phyloP scores from a whole-genome alignment of 305 asterid genomes.

The Fraxinus floribunda region DNA sequence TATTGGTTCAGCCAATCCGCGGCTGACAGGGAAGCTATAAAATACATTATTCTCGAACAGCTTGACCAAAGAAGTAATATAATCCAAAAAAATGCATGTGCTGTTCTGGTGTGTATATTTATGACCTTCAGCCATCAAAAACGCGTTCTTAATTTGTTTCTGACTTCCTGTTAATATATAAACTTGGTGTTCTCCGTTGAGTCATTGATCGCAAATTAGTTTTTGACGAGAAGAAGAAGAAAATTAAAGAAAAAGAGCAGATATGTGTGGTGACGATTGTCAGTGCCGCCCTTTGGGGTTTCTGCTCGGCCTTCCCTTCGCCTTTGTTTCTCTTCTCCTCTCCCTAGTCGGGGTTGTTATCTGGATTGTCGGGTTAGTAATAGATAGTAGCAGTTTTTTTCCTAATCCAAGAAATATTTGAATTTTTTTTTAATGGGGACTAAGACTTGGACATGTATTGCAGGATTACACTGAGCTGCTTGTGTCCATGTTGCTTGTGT shows the following conservation, averaged over 20 bases:
- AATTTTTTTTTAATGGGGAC: neutral
- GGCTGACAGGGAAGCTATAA: neutral
- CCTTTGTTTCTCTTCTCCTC: conserved; percentile 58
- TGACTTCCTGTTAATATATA: neutral
- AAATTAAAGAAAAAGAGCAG: neutral
- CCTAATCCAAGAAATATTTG: neutral
- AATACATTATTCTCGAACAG: neutral
- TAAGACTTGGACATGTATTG: conserved; percentile 5
- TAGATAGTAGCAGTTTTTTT: neutral
- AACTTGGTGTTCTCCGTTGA: neutral
- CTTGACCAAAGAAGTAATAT: neutral
- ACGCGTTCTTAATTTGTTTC: neutral
- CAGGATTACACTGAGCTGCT: conserved; percentile 59
- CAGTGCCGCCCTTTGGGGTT: conserved; percentile 70
- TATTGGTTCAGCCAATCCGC: neutral
- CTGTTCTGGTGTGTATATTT: neutral
- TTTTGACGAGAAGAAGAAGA: neutral
- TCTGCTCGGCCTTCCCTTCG: conserved; percentile 77
- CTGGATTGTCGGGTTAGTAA: conserved; percentile 71
- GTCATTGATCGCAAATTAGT: neutral
- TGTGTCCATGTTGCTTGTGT: conserved; percentile 73
- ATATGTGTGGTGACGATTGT: conserved; percentile 48
- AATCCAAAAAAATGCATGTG: neutral
- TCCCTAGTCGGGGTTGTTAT: conserved; percentile 64
- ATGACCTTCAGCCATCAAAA: neutral